Evolutionary conservation across 2,329 filamentous ascomycete species (phyloP), one percentile per base, ranked within the genome.

Genomic region (Trichoderma sp.): DNA sequence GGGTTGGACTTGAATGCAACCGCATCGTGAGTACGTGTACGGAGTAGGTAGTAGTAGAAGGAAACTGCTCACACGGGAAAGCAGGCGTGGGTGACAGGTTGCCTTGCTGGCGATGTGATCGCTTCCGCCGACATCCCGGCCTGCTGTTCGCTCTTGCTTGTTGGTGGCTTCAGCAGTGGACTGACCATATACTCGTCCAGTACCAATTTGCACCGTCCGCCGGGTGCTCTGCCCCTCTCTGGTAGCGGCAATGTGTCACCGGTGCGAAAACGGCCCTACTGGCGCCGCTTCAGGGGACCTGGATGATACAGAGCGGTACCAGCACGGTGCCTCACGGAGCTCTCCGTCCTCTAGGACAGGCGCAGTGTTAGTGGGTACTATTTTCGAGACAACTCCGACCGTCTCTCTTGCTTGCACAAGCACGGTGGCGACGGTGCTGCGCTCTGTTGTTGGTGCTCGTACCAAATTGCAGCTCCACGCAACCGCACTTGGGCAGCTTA

Each of bases 341-440:
- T 39, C 45, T 47, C 47, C 41, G 41, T 39, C 28, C 10, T 17
- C 30, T 28, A 51, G 12, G 48, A 7, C n/a, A 19, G 19, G 44
- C n/a, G 21, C 44, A 45, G 10, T 55, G 34, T 51, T 15, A 28
- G n/a, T 50, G 15, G 47, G 14, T 30, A 7, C 21, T 24, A 24
- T 10, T 10, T 34, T 34, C 7, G 30, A 28, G 24, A 30, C 34
- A 41, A 7, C 30, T 52, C 50, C 28, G 52, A 12, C 21, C 51
- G 52, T 24, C 21, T 30, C 51, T 39, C 34, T 14, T 54, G 51
- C 28, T 55, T 55, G 51, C 30, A 14, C 51, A 39, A 15, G 28
- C 21, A 39, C 47, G 45, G 58, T 61, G 58, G 58, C 58, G 58
- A 61, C 28, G 58, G 47, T 26, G 58, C 47, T n/a, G 47, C 30